Evolutionary conservation across 306 rosid species (phyloP).

Genomic region (Hippophae rhamnoides): DNA sequence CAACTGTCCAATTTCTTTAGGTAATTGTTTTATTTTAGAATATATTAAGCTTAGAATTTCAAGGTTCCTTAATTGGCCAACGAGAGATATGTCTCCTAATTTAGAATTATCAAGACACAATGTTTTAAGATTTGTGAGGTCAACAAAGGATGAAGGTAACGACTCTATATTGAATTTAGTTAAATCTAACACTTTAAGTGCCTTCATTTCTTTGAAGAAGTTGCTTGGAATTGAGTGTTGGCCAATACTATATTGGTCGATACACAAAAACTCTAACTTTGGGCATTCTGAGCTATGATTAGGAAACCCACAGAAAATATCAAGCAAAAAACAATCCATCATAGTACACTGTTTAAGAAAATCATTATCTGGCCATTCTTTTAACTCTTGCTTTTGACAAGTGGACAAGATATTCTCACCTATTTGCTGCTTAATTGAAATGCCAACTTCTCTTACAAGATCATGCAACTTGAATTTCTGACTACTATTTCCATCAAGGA

Average conservation of each 20-base stretch:
- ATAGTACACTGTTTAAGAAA: conserved; percentile 7
- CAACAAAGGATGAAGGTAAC: conserved; percentile 16
- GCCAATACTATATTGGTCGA: background rate
- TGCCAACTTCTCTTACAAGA: conserved; percentile 16
- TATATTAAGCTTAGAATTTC: conserved; percentile 2
- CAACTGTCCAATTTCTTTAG: background rate
- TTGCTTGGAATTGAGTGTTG: conserved; percentile 10
- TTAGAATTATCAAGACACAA: background rate
- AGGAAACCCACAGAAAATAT: background rate
- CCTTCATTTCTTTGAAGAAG: conserved; percentile 10
- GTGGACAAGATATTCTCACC: conserved; percentile 7
- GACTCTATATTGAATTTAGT: conserved; percentile 2
- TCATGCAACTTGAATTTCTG: conserved; percentile 9
- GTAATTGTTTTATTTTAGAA: background rate
- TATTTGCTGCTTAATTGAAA: background rate
- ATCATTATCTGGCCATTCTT: conserved; percentile 7
- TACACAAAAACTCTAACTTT: background rate
- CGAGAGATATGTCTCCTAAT: background rate
- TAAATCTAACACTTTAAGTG: conserved; percentile 18
- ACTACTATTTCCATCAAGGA: background rate
- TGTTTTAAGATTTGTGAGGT: conserved; percentile 15
- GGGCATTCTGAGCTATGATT: background rate
- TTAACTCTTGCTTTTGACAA: conserved; percentile 2
- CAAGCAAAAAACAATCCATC: background rate
- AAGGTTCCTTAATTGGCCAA: conserved; percentile 7